phyloP scores from a whole-genome alignment of 306 rosid species.

The Prinsepia uniflora region DNA sequence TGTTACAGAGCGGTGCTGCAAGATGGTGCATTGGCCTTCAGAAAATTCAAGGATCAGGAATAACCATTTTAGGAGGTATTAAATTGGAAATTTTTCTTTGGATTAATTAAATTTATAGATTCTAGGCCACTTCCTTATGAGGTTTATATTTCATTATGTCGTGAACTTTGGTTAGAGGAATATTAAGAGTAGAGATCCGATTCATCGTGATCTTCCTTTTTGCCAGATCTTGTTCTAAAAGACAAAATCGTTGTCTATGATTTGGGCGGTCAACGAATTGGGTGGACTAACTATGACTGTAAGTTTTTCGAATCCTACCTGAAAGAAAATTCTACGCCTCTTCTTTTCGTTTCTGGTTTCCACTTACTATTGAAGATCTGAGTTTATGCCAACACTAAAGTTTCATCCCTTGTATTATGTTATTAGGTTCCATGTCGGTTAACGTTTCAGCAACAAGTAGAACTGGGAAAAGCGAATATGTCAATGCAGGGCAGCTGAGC shows the following conservation, averaged over 20 bases:
- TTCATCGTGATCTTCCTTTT: constrained; percentile 14
- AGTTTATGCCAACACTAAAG: background rate
- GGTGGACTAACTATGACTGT: constrained; percentile 97
- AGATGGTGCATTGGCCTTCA: constrained; percentile 96
- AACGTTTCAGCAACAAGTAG: constrained; percentile 71
- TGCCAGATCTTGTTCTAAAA: constrained; percentile 84
- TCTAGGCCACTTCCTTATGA: background rate
- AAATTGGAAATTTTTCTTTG: constrained; percentile 8
- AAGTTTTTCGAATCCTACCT: constrained; percentile 44
- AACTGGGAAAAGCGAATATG: constrained; percentile 65
- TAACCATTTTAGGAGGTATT: constrained; percentile 93
- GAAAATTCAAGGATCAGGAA: constrained; percentile 67
- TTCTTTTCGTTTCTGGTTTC: background rate
- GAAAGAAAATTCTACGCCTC: background rate
- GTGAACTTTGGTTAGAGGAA: background rate
- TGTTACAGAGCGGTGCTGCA: constrained; percentile 58
- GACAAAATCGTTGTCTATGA: constrained; percentile 90
- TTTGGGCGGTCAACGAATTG: constrained; percentile 77
- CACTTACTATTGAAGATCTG: background rate
- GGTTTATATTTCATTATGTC: background rate
- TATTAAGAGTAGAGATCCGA: background rate
- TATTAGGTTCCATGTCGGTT: constrained; percentile 68
- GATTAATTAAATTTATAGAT: background rate
- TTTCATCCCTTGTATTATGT: constrained; percentile 2
- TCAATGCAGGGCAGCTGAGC: constrained; percentile 66